Conservation (phyloP, 768 basidiomycete genomes). For the Leccinum disarticulatum region DNA sequence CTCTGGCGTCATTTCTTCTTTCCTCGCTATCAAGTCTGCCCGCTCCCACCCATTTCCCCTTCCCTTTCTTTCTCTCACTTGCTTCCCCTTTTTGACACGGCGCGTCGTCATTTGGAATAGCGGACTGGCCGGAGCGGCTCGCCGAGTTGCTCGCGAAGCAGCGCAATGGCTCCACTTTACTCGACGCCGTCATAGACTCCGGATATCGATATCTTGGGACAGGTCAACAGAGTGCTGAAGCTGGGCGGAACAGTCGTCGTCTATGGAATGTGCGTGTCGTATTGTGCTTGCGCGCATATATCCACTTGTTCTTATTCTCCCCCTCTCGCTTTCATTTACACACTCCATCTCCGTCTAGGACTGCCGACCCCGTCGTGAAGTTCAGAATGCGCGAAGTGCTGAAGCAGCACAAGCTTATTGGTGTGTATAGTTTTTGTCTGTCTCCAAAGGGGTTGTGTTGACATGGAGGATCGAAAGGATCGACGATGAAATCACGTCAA, state of each 20-base stretch:
- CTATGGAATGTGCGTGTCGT: conserved; percentile 60
- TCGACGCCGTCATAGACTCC: conserved; percentile 69
- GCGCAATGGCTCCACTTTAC: conserved; percentile 22
- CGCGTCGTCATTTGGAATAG: conserved; percentile 28
- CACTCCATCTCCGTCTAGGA: conserved; percentile 4
- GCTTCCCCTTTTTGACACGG: neutral
- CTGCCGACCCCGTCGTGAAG: conserved; percentile 43
- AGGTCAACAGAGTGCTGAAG: conserved; percentile 45
- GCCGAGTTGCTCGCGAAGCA: conserved; percentile 38
- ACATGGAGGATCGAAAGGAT: conserved; percentile 46
- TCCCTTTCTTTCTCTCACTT: too few relatives aligned
- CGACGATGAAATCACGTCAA: conserved; percentile 77
- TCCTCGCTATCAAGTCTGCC: too few relatives aligned
- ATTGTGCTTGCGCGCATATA: neutral
- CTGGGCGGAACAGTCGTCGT: conserved; percentile 59
- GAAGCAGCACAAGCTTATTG: conserved; percentile 70
- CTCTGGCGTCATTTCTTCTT: too few relatives aligned
- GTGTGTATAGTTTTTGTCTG: conserved; percentile 38
- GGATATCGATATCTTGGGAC: conserved; percentile 53
- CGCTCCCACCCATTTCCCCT: neutral
- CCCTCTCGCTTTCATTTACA: conserved; percentile 3
- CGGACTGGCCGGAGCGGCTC: conserved; percentile 54
- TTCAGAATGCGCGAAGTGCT: conserved; percentile 81
- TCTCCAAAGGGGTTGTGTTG: conserved; percentile 8
- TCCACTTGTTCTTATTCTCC: neutral